These are phyloP conservation scores for Auricularia sp. DNA, from an alignment of 768 basidiomycete species.

Conservation along the genomic window DNA sequence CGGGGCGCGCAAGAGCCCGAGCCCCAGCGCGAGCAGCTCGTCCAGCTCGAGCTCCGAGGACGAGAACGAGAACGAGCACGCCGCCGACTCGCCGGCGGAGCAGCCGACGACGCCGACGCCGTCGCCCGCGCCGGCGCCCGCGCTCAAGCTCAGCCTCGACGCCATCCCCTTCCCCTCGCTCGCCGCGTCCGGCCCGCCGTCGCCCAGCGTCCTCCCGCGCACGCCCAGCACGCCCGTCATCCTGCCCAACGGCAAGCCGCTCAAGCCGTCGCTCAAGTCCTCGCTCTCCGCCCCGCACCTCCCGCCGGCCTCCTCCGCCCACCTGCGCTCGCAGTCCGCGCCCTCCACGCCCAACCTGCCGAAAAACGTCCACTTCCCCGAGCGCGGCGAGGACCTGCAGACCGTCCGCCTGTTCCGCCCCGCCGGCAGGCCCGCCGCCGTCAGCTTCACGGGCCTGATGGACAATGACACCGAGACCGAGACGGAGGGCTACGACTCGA, in stretches of 20 bases:
- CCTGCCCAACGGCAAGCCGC: constrained; percentile 9
- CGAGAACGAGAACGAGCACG: neutral
- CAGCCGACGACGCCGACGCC: neutral
- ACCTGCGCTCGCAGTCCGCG: neutral
- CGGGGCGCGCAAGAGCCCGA: no score
- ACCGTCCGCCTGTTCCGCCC: constrained; percentile 4
- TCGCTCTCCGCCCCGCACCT: constrained; percentile 8
- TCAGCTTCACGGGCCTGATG: neutral
- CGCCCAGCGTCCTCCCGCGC: neutral
- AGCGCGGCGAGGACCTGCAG: constrained; percentile 10
- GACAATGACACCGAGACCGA: constrained; percentile 6
- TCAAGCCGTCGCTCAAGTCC: constrained; percentile 12
- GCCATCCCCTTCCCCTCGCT: neutral
- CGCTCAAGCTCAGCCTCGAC: neutral
- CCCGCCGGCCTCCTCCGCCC: neutral
- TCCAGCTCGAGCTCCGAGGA: neutral
- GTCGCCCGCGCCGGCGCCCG: neutral
- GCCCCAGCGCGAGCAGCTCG: neutral
- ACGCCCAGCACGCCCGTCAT: constrained; percentile 6
- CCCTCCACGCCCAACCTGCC: neutral
- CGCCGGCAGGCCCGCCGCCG: constrained; percentile 2
- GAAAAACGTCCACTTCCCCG: constrained; percentile 31
- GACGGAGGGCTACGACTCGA: constrained; percentile 7
- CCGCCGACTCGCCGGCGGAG: neutral
- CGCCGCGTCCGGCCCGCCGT: neutral